These are phyloP conservation scores for Dryadomyces quercivorus DNA, from an alignment of 2,329 filamentous ascomycete species.

Conservation along the genomic window DNA sequence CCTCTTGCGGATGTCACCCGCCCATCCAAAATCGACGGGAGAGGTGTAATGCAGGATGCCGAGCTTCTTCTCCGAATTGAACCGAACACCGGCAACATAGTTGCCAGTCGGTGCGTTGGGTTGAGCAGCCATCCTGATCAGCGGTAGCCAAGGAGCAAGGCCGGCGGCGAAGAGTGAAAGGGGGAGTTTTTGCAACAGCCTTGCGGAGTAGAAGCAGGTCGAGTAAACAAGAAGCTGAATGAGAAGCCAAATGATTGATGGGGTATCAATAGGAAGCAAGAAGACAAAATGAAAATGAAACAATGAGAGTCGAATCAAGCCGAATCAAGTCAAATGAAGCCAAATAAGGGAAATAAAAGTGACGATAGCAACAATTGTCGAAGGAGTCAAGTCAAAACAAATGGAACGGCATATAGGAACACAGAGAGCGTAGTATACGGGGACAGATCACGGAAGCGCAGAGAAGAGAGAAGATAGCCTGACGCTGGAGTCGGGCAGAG, in stretches of 20 bases:
- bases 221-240: not conserved
- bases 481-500: too few relatives aligned
- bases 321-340: not conserved
- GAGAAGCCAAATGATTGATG: too few relatives aligned
- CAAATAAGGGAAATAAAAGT: not conserved
- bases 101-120: slow-evolving; percentile 4
- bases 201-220: not conserved
- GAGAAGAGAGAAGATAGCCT: not conserved
- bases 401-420: too few relatives aligned
- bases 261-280: not conserved
- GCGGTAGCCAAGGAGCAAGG: too few relatives aligned
- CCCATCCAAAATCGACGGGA: slow-evolving; percentile 27
- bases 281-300: not conserved
- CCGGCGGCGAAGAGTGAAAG: not conserved
- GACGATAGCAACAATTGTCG: not conserved
- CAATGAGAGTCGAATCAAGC: too few relatives aligned
- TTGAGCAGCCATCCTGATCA: slow-evolving; percentile 6
- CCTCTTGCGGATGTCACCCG: slow-evolving; percentile 31
- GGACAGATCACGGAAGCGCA: not conserved
- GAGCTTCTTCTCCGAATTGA: slow-evolving; percentile 21
- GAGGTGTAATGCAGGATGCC: slow-evolving; percentile 30
- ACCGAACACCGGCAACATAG: slow-evolving; percentile 18
- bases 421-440: not conserved
- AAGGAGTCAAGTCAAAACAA: too few relatives aligned
- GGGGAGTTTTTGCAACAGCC: too few relatives aligned